Base-by-base conservation (phyloP, 257 asterid genomes). In the Nicotiana noctiflora region DNA sequence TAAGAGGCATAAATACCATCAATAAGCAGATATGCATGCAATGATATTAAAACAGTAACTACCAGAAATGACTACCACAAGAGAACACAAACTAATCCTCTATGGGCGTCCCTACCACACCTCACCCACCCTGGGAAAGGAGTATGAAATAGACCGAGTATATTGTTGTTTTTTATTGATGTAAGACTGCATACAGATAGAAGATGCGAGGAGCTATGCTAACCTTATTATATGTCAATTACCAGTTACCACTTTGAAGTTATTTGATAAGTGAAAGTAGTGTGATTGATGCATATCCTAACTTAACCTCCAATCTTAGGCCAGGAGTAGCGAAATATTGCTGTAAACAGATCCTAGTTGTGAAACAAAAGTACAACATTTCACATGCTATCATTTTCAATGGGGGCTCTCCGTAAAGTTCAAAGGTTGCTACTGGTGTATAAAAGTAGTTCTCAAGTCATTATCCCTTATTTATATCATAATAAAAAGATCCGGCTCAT, bases 391-490 rank as follows among this genome's bases (percentile, higher is more conserved):
- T 74, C 37, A 27, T 49, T 51, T 44, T 75, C 79, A 19, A 44
- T 25, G 17, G 44, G 31, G 44, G 4, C 25, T 25, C 37, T 6
- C 8, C 37, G 19, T 72, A 19, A 23, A 55, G 81, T 13, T 78
- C 75, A 78, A 60, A 78, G 37, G 51, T 75, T 75, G 79, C 52
- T 21, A 44, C 79, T 75, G 34, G 60, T 27, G 17, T 75, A 31
- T 75, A 31, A 9, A 40, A 19, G 34, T 59, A 59, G 59, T 32
- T 59, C 55, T 17, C 55, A 37, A 29, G 25, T 40, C 81, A 61
- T 49, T 49, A 14, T 78, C 61, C 75, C 5, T 78, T 21, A 23
- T 49, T 49, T 74, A 46, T 14, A 74, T 74, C 29, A 27, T 27
- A 25, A 25, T 25, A 2, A 49, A 46, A 2, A 74, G 10, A 14